Evolutionary conservation across 306 rosid species (phyloP), one percentile per base, ranked within the genome.

Genomic region (Vigna trinervia): DNA sequence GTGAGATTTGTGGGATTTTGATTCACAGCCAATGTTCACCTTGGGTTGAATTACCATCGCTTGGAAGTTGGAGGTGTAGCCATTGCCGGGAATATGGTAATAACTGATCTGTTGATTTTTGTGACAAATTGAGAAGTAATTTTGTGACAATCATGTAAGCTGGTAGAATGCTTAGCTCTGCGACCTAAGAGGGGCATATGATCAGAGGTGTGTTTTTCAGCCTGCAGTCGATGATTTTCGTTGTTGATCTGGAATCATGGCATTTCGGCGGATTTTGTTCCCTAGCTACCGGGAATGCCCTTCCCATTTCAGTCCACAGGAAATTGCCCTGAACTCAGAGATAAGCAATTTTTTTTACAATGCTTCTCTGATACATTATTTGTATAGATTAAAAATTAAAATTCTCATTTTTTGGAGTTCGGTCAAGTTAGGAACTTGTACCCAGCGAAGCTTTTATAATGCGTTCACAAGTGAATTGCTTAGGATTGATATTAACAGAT

Each of bases 1-100:
- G 99, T 71, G 75, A 85, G 70, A 77, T 58, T 34, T 96, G 99
- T 59, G 94, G 98, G 75, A 66, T 81, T 36, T 80, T 86, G 81
- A 74, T 88, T 74, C 99, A 96, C 81, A 84, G 86, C 72, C 75
- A 80, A 5, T 96, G 99, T 81, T 85, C 91, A 12, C 91, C 97
- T 5, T 81, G 94, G 90, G 84, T 43, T 15, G 94, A 90, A 66
- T 48, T 80, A n/a, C 69, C 87, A 34, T 62, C 81, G 38, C 72
- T 68, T 50, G 86, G 84, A 62, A 71, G 58, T 28, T 92, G 98
- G 99, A 89, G 83, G 77, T 92, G 97, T 78, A 89, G 86, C 63
- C 73, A 76, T 47, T 96, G 99, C 77, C 94, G 92, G 67, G 91
- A 96, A 56, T 36, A 36, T 92, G 97, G 97, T 69, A 79, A 34